Evolutionary conservation across 2,329 filamentous ascomycete genomes (phyloP), one percentile per base, ranked within the genome.

Genomic region (Volutella citrinella): DNA sequence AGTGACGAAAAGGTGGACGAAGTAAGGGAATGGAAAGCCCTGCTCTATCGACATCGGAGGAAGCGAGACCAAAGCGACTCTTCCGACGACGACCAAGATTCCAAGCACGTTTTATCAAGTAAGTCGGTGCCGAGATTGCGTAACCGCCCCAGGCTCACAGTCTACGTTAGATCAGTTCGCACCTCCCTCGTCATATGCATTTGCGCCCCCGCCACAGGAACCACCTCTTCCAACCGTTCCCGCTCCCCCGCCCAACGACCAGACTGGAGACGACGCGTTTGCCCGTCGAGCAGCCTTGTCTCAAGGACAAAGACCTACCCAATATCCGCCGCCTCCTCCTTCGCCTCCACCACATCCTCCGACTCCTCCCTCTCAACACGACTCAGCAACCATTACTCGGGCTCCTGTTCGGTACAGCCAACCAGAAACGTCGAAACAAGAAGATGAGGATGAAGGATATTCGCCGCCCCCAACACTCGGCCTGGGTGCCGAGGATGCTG

Each of bases 1-100:
- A 93, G 87, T 53, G 87, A 94, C 38, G 89, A 95, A 63, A 84
- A 87, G 55, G 78, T 90, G 39, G 69, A 76, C 13, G 88, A 94
- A 56, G 76, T 89, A 5, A 74, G 78, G 37, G 88, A 94, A 51
- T 96, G 90, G 90, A 94, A 90, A 57, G 78, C 82, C 24, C 66
- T 85, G 22, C 69, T 95, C 11, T 90, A 93, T 58, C 78, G 80
- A 11, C 85, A 89, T 27, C 74, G 73, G 48, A 69, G 38, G 62
- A 52, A 50, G 29, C 77, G 70, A 19, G 61, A 63, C 18, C 54
- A 59, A 19, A 65, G 59, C 31, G 60, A 63, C 32, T 19, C 54
- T 8, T 63, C 56, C 3, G 66, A 69, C 30, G 68, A 72, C 23
- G 56, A 59, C 15, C 49, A 58, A 36, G 54, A 61, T 8, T 43